These are phyloP conservation scores for Centella asiatica DNA, from an alignment of 129 eudicot genomes.

Conservation along the genomic window DNA sequence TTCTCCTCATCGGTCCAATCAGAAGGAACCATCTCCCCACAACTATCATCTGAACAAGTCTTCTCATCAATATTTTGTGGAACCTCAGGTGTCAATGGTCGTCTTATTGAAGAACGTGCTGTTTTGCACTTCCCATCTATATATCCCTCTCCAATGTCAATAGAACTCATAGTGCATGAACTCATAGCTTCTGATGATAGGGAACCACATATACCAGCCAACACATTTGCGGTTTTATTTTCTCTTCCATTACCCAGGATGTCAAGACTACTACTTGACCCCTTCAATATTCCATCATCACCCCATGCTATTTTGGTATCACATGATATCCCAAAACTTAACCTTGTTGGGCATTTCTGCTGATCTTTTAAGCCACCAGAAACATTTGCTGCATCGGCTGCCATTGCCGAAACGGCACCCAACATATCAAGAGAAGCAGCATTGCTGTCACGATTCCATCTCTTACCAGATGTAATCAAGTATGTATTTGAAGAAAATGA, in stretches of 20 bases:
- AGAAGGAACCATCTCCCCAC: constrained; percentile 56
- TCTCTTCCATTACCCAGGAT: constrained; percentile 48
- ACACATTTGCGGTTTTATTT: constrained; percentile 81
- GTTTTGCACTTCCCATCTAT: constrained; percentile 45
- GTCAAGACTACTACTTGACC: constrained; percentile 34
- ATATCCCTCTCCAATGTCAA: constrained; percentile 51
- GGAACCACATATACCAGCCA: constrained; percentile 96
- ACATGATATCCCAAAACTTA: constrained; percentile 14
- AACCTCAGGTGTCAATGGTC: constrained; percentile 47
- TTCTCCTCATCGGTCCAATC: constrained; percentile 96
- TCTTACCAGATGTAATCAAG: constrained; percentile 60
- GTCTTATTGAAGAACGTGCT: constrained; percentile 22
- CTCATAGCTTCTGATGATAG: constrained; percentile 95
- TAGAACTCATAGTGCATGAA: constrained; percentile 79
- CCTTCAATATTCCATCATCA: constrained; percentile 26
- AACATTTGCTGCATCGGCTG: constrained; percentile 48
- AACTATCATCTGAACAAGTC: constrained; percentile 81
- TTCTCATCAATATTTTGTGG: constrained; percentile 56
- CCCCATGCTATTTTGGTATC: constrained; percentile 19
- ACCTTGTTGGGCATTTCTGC: constrained; percentile 26
- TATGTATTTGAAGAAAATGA: constrained; percentile 38
- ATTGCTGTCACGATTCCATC: constrained; percentile 43
- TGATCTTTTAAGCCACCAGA: constrained; percentile 30
- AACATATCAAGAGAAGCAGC: constrained; percentile 73
- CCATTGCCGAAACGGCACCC: constrained; percentile 78